Percentiles rank a stretch among this genome's conserved stretches.
phyloP scores from a whole-genome alignment of 768 basidiomycete genomes.

The Symmetrospora coprosmae region DNA sequence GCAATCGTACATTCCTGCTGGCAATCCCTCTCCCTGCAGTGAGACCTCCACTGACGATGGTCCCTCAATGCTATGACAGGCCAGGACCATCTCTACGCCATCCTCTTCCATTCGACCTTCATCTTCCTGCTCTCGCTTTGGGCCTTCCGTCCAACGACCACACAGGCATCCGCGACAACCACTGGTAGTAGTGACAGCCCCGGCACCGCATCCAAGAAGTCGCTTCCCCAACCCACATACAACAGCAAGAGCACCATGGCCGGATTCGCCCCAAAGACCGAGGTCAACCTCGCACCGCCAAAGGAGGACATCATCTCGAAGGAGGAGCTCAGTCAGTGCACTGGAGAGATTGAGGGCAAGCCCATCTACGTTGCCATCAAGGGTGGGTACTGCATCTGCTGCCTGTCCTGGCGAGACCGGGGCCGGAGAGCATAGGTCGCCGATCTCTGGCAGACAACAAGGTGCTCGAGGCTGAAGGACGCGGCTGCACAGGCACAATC shows the following conservation, averaged over 20 bases:
- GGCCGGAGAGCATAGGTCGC: conserved; percentile 23
- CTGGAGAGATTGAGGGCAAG: conserved; percentile 51
- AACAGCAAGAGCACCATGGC: conserved; percentile 10
- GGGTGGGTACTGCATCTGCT: conserved; percentile 44
- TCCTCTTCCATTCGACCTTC: conserved; percentile 7
- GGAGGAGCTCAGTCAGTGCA: conserved; percentile 52
- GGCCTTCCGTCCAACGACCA: not conserved
- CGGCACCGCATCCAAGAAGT: not conserved
- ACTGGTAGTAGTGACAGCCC: not conserved
- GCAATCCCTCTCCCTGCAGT: too few relatives aligned
- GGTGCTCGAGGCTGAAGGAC: too few relatives aligned
- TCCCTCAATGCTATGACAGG: too few relatives aligned
- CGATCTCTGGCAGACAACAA: too few relatives aligned
- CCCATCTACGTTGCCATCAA: conserved; percentile 91
- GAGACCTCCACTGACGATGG: too few relatives aligned
- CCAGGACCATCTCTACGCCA: conserved; percentile 6
- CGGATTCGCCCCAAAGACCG: conserved; percentile 15
- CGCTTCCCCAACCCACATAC: not conserved
- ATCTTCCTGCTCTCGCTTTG: conserved; percentile 8
- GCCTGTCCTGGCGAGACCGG: not conserved
- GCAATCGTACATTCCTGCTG: too few relatives aligned
- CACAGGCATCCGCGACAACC: not conserved
- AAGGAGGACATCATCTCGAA: conserved; percentile 65
- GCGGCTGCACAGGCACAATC: conserved; percentile 69
- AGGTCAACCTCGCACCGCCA: conserved; percentile 39